A percentile compares a stretch with the other conserved stretches of the same genome.
phyloP scores from a whole-genome alignment of 1,139 yeast genomes.

The Candida sp. region DNA sequence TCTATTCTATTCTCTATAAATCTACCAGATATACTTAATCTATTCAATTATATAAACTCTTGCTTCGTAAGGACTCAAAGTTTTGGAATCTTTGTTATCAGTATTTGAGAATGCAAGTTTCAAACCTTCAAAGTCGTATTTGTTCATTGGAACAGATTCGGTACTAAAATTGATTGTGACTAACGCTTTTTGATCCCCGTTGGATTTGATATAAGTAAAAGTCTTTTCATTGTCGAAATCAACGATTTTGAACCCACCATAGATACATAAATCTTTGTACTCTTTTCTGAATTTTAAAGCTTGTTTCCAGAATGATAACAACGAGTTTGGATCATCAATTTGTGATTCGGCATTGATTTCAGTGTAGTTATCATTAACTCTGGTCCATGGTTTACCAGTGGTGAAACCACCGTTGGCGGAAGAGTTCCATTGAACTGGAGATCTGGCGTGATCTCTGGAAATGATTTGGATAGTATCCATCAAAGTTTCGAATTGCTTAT shows the following conservation, averaged over 20 bases:
- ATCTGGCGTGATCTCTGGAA: slow-evolving; percentile 53
- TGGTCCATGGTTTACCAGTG: slow-evolving; percentile 52
- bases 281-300: slow-evolving; percentile 41
- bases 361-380: slow-evolving; percentile 46
- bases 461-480: slow-evolving; percentile 25
- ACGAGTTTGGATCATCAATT: slow-evolving; percentile 41
- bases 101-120: slow-evolving; percentile 25
- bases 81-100: slow-evolving; percentile 10
- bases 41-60: slow-evolving; percentile 21
- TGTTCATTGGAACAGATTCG: slow-evolving; percentile 23
- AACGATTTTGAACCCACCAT: slow-evolving; percentile 42
- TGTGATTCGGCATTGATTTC: slow-evolving; percentile 48
- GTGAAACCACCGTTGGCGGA: slow-evolving; percentile 46
- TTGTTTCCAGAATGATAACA: slow-evolving; percentile 41
- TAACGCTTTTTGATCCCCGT: slow-evolving; percentile 20
- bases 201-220: slow-evolving; percentile 35
- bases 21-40: background rate
- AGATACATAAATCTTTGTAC: slow-evolving; percentile 38
- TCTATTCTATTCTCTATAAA: too few species aligned
- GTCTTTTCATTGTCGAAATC: slow-evolving; percentile 33
- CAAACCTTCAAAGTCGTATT: slow-evolving; percentile 20
- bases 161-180: slow-evolving; percentile 43
- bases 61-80: slow-evolving; percentile 34
- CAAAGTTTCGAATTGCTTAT: slow-evolving; percentile 17
- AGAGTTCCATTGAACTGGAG: slow-evolving; percentile 57